Conservation (phyloP, 768 basidiomycete species). For the Mycena galopus region DNA sequence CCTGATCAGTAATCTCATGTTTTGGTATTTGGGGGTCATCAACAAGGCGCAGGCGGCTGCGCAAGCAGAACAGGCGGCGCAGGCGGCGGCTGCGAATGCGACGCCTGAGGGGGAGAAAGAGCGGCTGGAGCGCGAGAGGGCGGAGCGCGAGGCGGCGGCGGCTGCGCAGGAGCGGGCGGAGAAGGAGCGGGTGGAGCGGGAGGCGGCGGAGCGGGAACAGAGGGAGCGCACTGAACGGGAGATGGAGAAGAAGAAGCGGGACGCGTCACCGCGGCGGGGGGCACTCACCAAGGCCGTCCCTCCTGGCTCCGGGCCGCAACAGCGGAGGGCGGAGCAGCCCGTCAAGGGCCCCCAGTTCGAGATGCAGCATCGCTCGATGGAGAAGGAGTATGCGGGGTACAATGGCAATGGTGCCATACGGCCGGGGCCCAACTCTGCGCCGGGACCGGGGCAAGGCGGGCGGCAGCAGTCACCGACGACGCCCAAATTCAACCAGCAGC, state of each 20-base stretch:
- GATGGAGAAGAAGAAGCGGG: constrained; percentile 68
- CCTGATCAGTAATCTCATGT: constrained; percentile 94
- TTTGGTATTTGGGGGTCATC: constrained; percentile 99
- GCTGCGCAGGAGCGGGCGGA: constrained; percentile 57
- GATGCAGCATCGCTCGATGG: constrained; percentile 93
- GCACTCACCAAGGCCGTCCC: constrained; percentile 77
- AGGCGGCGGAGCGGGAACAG: constrained; percentile 58
- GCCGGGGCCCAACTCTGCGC: constrained; percentile 40
- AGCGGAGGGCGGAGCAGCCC: constrained; percentile 85
- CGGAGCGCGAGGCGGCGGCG: constrained; percentile 36
- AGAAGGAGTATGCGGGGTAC: constrained; percentile 82
- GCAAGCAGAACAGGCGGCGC: constrained; percentile 58
- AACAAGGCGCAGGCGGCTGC: constrained; percentile 82
- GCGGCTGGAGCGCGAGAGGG: constrained; percentile 45
- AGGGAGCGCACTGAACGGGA: constrained; percentile 54
- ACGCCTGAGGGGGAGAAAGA: constrained; percentile 29
- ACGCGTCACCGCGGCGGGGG: constrained; percentile 63
- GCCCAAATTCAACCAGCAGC: constrained; percentile 31
- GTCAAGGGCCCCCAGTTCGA: constrained; percentile 93
- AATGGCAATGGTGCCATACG: constrained; percentile 46
- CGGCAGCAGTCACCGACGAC: constrained; percentile 40
- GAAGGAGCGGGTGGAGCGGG: constrained; percentile 55
- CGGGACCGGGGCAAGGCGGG: background rate
- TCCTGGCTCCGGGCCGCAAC: constrained; percentile 55
- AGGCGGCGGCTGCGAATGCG: constrained; percentile 53